A percentile compares a stretch with the other conserved stretches of the same genome.
phyloP scores from a whole-genome alignment of 116 monocot genomes.

The Trichopus zeylanicus region DNA sequence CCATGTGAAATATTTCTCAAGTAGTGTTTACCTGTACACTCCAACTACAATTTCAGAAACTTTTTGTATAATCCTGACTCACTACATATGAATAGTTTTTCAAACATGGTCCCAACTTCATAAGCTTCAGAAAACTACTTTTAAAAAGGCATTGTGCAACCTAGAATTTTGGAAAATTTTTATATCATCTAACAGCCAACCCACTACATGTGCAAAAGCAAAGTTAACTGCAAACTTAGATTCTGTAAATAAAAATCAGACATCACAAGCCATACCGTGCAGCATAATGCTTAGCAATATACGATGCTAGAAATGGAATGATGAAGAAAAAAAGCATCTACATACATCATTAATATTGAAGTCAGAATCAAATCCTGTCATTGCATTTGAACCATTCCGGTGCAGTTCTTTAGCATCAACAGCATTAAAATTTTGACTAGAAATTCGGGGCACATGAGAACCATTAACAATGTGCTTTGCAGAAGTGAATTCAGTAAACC shows the following conservation, averaged over 20 bases:
- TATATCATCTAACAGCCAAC: no score
- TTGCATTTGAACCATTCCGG: constrained; percentile 20
- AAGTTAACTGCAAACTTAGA: neutral
- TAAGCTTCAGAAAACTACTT: neutral
- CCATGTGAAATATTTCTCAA: no score
- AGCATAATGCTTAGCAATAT: neutral
- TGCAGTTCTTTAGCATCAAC: constrained; percentile 34
- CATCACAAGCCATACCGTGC: neutral
- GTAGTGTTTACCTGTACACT: neutral
- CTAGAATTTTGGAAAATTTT: no score
- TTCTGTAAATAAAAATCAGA: neutral
- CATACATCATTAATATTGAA: constrained; percentile 51
- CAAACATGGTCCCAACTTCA: neutral
- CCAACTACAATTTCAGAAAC: neutral
- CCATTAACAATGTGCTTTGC: constrained; percentile 27
- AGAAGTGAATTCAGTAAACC: constrained; percentile 21
- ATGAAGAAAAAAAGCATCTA: constrained; percentile 1
- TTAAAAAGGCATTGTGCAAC: neutral
- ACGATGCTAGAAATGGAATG: neutral
- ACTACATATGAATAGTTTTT: neutral
- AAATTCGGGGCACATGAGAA: constrained; percentile 28
- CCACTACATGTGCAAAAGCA: no score
- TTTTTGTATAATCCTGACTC: neutral
- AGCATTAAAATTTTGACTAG: constrained; percentile 18
- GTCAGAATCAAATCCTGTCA: constrained; percentile 18